Conservation (phyloP, 2,329 filamentous ascomycete species). For the Colletotrichum zoysiae region DNA sequence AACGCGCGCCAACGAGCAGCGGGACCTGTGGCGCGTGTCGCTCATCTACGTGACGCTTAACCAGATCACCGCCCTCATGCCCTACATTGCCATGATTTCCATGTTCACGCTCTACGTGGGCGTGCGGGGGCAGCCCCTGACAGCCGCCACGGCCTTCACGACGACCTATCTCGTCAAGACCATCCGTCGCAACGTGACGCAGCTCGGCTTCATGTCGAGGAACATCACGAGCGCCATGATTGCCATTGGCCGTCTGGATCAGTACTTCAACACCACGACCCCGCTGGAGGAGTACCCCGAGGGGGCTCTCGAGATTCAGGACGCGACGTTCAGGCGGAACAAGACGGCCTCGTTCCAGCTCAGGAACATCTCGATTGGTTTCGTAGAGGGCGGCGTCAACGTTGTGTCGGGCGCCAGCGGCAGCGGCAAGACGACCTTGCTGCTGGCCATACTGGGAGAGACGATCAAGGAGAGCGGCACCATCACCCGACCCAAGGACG, state of each 20-base stretch:
- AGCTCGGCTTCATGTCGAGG: conserved; percentile 60
- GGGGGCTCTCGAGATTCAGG: conserved; percentile 61
- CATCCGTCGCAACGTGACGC: conserved; percentile 64
- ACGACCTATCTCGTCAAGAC: conserved; percentile 66
- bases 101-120: conserved; percentile 67
- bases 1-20: conserved; percentile 64
- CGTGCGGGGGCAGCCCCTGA: conserved; percentile 60
- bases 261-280: conserved; percentile 64
- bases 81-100: conserved; percentile 63
- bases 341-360: conserved; percentile 64
- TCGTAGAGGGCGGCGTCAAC: conserved; percentile 66
- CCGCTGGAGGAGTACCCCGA: conserved; percentile 62
- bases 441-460: conserved; percentile 67
- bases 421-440: conserved; percentile 68
- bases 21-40: conserved; percentile 65
- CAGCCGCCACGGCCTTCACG: conserved; percentile 70
- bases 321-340: conserved; percentile 63
- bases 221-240: conserved; percentile 58
- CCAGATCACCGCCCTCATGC: conserved; percentile 65
- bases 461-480: conserved; percentile 62
- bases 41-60: conserved; percentile 61
- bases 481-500: conserved; percentile 63
- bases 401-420: conserved; percentile 67
- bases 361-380: conserved; percentile 62
- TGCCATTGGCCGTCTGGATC: conserved; percentile 65